Evolutionary conservation across 257 asterid genomes (phyloP).

Genomic region (Anisodus tanguticus): DNA sequence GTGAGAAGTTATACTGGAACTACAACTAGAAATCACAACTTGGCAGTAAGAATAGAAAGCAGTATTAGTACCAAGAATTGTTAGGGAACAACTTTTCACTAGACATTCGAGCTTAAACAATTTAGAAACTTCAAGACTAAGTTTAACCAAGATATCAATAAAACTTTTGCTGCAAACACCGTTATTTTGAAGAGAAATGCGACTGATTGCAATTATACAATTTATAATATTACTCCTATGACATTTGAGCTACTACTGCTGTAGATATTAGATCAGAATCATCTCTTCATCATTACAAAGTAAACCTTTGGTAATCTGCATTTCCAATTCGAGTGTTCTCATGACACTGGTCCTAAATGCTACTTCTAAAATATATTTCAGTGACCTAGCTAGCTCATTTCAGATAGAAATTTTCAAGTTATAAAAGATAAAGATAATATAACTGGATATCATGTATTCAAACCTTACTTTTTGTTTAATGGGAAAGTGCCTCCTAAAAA

Average conservation of each 20-base stretch:
- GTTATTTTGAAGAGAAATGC: background rate
- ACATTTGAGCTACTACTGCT: background rate
- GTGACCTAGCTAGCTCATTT: background rate
- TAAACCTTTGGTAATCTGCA: background rate
- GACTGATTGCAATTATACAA: background rate
- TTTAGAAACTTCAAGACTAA: background rate
- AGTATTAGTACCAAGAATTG: background rate
- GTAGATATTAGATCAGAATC: background rate
- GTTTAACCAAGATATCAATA: background rate
- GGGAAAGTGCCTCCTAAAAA: background rate
- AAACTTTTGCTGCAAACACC: background rate
- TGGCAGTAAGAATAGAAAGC: constrained; percentile 10
- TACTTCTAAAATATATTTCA: background rate
- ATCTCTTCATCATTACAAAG: background rate
- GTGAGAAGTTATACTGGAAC: background rate
- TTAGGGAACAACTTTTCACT: background rate
- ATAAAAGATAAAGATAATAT: background rate
- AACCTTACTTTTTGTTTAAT: background rate
- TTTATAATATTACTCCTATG: background rate
- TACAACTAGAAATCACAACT: constrained; percentile 7
- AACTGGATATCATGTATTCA: background rate
- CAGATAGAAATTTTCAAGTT: background rate
- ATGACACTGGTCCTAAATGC: background rate
- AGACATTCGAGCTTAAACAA: background rate
- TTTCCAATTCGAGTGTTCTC: background rate